These are phyloP conservation scores for Parasitella parasitica DNA, from an alignment of 371 early-diverging fungal genomes.

Conservation along the genomic window DNA sequence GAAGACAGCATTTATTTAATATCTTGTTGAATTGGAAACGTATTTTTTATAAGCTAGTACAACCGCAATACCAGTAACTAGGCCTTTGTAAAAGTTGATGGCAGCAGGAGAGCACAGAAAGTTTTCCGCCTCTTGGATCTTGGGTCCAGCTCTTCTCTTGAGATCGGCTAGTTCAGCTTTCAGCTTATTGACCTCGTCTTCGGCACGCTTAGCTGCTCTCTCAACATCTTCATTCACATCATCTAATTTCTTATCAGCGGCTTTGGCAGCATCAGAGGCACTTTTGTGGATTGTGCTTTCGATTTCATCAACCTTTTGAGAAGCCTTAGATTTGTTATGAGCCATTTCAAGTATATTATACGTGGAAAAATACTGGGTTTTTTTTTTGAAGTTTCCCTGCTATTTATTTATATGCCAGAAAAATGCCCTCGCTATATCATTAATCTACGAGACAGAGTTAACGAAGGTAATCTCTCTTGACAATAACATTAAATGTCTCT, in stretches of 20 bases:
- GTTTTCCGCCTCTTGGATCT: conserved; percentile 42
- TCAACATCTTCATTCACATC: conserved; percentile 12
- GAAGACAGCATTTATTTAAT: neutral
- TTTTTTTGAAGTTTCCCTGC: too few species aligned
- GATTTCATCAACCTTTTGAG: conserved; percentile 13
- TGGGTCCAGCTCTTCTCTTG: conserved; percentile 33
- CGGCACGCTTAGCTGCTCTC: conserved; percentile 27
- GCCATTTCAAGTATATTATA: too few species aligned
- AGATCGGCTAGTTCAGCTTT: conserved; percentile 41
- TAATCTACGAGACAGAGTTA: conserved; percentile 3
- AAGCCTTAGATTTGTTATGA: neutral
- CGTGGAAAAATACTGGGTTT: too few species aligned
- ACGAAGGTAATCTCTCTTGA: conserved; percentile 59
- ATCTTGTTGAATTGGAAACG: neutral
- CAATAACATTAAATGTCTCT: conserved; percentile 68
- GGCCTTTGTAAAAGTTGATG: conserved; percentile 40
- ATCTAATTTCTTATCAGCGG: conserved; percentile 2
- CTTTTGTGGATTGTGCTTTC: neutral
- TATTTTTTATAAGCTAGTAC: conserved; percentile 21
- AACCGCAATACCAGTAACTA: conserved; percentile 21
- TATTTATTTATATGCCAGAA: neutral
- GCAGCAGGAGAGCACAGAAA: conserved; percentile 37
- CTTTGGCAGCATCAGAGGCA: conserved; percentile 1
- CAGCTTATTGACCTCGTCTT: conserved; percentile 37
- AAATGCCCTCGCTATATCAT: neutral